phyloP scores from a whole-genome alignment of 805 yeast genomes.

The Wickerhamiella nectarea region DNA sequence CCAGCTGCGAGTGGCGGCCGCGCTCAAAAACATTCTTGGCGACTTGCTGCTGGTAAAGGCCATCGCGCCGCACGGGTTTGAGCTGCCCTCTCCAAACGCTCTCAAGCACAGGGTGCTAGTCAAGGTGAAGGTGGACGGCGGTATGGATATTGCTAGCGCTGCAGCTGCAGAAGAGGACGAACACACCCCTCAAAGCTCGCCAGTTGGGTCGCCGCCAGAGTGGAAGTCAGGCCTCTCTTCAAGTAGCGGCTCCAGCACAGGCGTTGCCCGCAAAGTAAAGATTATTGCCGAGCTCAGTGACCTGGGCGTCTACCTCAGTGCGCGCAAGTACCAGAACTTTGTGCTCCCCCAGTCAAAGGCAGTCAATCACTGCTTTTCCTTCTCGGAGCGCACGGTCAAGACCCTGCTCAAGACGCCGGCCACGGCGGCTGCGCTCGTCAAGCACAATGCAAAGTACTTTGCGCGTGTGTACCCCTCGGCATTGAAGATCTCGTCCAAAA shows the following conservation, averaged over 20 bases:
- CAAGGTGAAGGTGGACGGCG: slow-evolving; percentile 44
- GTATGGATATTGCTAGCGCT: slow-evolving; percentile 9
- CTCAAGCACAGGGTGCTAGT: slow-evolving; percentile 58
- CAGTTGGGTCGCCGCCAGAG: background rate
- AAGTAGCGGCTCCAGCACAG: too few species aligned
- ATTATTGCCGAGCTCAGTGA: slow-evolving; percentile 33
- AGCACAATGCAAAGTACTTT: slow-evolving; percentile 62
- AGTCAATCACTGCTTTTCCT: slow-evolving; percentile 69
- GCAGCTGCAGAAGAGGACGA: slow-evolving; percentile 9
- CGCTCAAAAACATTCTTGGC: slow-evolving; percentile 45
- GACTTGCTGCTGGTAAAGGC: slow-evolving; percentile 38
- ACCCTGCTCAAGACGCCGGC: slow-evolving; percentile 47
- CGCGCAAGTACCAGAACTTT: slow-evolving; percentile 66
- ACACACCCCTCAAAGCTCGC: slow-evolving; percentile 8
- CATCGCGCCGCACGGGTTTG: slow-evolving; percentile 21
- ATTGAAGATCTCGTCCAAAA: slow-evolving; percentile 60
- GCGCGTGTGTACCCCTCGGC: slow-evolving; percentile 84
- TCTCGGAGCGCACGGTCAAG: slow-evolving; percentile 59
- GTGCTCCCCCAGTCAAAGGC: slow-evolving; percentile 77
- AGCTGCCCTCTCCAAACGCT: slow-evolving; percentile 59
- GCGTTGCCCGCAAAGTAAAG: background rate
- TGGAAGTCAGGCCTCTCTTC: too few species aligned
- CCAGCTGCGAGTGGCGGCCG: slow-evolving; percentile 45
- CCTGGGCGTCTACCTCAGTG: slow-evolving; percentile 61
- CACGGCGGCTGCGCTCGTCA: slow-evolving; percentile 36